Evolutionary conservation across 2,329 filamentous ascomycete genomes (phyloP).

Genomic region (Scedosporium dehoogii): DNA sequence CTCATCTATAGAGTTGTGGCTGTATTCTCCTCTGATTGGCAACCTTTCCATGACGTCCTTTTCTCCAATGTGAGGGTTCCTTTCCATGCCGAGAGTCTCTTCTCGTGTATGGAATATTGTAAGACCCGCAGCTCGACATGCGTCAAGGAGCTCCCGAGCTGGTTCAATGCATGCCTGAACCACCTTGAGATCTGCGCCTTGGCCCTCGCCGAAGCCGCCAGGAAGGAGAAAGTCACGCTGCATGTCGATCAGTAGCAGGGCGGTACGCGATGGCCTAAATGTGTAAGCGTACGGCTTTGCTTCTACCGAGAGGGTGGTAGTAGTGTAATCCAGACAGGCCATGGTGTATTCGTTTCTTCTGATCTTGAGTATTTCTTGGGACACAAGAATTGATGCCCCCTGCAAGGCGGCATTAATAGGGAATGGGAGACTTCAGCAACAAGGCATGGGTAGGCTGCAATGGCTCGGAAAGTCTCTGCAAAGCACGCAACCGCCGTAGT

Average conservation of each 20-base stretch:
- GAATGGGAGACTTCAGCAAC: no score
- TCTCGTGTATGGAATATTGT: slow-evolving; percentile 40
- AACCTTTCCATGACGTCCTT: slow-evolving; percentile 41
- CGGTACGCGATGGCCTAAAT: slow-evolving; percentile 31
- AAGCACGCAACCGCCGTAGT: background rate
- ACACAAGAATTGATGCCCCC: background rate
- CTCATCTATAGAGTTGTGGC: slow-evolving; percentile 34
- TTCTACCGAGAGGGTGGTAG: background rate
- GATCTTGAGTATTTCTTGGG: background rate
- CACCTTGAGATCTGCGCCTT: slow-evolving; percentile 29
- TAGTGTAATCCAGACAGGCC: background rate
- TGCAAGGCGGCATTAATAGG: no score
- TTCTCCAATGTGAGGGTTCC: slow-evolving; percentile 34
- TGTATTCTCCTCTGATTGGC: slow-evolving; percentile 25
- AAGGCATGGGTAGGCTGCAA: background rate
- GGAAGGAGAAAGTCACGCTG: slow-evolving; percentile 39
- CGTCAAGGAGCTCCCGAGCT: slow-evolving; percentile 24
- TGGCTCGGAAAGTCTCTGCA: background rate
- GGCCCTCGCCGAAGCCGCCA: slow-evolving; percentile 37
- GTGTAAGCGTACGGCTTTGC: slow-evolving; percentile 19
- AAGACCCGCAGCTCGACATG: slow-evolving; percentile 28
- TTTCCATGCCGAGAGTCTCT: slow-evolving; percentile 18
- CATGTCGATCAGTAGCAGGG: slow-evolving; percentile 45
- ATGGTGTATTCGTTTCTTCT: background rate
- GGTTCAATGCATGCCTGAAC: slow-evolving; percentile 33